Conservation (phyloP, 345 rosid species). For the Hypericum perforatum region DNA sequence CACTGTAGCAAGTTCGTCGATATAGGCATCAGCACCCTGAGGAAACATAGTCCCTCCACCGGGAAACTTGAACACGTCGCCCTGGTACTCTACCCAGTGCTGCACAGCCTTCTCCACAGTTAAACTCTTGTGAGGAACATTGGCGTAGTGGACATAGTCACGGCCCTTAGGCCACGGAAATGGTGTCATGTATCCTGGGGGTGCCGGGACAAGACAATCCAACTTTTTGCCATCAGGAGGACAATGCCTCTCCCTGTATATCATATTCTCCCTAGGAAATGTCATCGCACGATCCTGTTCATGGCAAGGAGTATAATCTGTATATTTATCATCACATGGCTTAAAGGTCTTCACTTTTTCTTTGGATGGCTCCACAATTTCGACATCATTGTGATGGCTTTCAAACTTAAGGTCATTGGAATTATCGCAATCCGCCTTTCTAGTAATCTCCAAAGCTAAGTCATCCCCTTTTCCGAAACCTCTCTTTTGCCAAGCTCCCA, state of each 20-base stretch:
- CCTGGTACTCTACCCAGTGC: slow-evolving; percentile 91
- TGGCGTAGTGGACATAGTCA: slow-evolving; percentile 82
- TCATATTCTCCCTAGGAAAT: slow-evolving; percentile 89
- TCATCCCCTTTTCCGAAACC: slow-evolving; percentile 91
- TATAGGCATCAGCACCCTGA: slow-evolving; percentile 94
- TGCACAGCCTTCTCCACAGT: slow-evolving; percentile 87
- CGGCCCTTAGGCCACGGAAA: slow-evolving; percentile 97
- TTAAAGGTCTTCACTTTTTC: slow-evolving; percentile 42
- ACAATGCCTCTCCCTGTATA: slow-evolving; percentile 92
- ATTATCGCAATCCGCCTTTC: slow-evolving; percentile 55
- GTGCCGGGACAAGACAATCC: slow-evolving; percentile 83
- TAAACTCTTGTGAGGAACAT: slow-evolving; percentile 82
- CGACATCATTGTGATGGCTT: slow-evolving; percentile 61
- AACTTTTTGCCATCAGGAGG: slow-evolving; percentile 72
- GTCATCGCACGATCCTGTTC: slow-evolving; percentile 89
- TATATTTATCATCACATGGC: slow-evolving; percentile 66
- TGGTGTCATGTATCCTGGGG: slow-evolving; percentile 75
- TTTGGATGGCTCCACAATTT: slow-evolving; percentile 41
- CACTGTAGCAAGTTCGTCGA: slow-evolving; percentile 76
- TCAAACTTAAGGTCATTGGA: slow-evolving; percentile 56
- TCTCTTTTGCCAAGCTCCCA: slow-evolving; percentile 95
- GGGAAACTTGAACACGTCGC: slow-evolving; percentile 83
- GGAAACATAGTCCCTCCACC: slow-evolving; percentile 99
- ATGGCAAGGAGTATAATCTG: slow-evolving; percentile 93
- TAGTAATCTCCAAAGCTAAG: slow-evolving; percentile 56